phyloP scores from a whole-genome alignment of 1,284 basidiomycete species.

The Veloboletus limbatus region DNA sequence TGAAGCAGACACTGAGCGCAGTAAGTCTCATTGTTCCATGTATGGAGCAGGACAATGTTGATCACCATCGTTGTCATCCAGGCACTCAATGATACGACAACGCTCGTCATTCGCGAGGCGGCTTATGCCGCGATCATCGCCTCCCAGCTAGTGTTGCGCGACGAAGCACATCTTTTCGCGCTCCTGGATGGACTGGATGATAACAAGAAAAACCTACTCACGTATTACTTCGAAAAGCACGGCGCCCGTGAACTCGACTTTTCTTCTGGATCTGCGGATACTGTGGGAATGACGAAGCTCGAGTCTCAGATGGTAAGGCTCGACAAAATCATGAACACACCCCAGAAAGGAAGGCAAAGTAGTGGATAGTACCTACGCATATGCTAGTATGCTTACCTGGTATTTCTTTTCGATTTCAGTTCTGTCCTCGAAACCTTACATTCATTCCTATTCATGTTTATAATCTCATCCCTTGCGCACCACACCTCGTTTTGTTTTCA shows the following conservation, averaged over 20 bases:
- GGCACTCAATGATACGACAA: constrained; percentile 69
- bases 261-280: constrained; percentile 29
- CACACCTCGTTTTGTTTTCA: constrained; percentile 15
- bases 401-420: background rate
- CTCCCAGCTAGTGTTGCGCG: constrained; percentile 72
- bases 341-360: constrained; percentile 35
- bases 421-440: background rate
- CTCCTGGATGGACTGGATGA: constrained; percentile 76
- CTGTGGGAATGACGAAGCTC: constrained; percentile 56
- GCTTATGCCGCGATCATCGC: constrained; percentile 78
- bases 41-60: background rate
- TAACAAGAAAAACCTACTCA: constrained; percentile 82
- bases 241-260: constrained; percentile 52
- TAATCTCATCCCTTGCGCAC: constrained; percentile 1
- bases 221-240: constrained; percentile 83
- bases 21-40: constrained; percentile 40
- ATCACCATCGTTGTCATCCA: constrained; percentile 27
- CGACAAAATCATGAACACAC: constrained; percentile 72
- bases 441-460: background rate
- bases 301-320: constrained; percentile 74
- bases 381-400: too few relatives aligned
- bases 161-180: constrained; percentile 76
- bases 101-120: constrained; percentile 75
- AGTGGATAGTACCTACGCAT: constrained; percentile 5
- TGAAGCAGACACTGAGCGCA: constrained; percentile 64